A percentile compares a stretch with the other conserved stretches of the same genome.
Conservation (phyloP, 164 flowering plant species). For the Stephania japonica region DNA sequence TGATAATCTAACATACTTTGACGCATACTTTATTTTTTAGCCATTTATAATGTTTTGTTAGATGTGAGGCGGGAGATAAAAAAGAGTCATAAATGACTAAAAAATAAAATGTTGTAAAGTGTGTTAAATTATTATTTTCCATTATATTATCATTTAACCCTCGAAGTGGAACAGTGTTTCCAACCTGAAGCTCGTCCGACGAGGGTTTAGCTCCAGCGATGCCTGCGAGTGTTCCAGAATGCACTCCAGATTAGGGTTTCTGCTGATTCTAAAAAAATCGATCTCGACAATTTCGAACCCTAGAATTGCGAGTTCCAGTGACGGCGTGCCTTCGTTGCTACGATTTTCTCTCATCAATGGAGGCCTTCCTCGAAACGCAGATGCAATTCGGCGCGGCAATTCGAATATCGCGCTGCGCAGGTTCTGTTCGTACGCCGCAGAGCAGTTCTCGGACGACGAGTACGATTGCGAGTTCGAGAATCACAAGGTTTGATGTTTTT, state of each 20-base stretch:
- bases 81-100: too few species aligned
- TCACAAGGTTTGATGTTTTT: slow-evolving; percentile 37
- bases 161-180: too few species aligned
- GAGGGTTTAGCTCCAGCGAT: slow-evolving; percentile 1
- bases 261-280: slow-evolving; percentile 20
- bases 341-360: slow-evolving; percentile 11
- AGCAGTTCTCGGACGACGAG: slow-evolving; percentile 96
- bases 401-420: slow-evolving; percentile 14
- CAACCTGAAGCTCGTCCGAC: too few species aligned
- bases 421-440: slow-evolving; percentile 52
- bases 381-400: neutral
- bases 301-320: neutral
- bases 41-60: too few species aligned
- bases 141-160: too few species aligned
- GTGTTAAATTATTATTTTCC: too few species aligned
- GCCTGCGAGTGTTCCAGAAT: slow-evolving; percentile 19
- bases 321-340: slow-evolving; percentile 1
- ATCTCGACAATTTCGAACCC: slow-evolving; percentile 6
- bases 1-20: too few species aligned
- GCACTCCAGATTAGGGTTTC: slow-evolving; percentile 32
- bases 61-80: too few species aligned
- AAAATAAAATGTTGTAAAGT: too few species aligned
- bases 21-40: too few species aligned
- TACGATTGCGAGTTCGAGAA: slow-evolving; percentile 78
- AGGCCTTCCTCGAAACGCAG: slow-evolving; percentile 3